Base-by-base conservation (phyloP, 78 protist genomes). In the Dictyostelium capitatum region DNA sequence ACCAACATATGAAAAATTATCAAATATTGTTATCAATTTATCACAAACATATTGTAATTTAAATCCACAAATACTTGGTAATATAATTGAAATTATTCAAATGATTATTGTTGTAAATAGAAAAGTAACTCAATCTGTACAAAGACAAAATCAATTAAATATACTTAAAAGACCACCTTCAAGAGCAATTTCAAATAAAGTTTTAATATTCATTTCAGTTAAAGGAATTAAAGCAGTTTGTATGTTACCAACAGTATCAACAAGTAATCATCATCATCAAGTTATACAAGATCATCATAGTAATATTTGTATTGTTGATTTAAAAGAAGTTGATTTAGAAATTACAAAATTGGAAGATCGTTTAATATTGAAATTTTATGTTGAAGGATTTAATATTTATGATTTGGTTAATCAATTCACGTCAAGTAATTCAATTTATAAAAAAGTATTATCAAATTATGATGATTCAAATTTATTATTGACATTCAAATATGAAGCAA, bases 41-140 rank as follows among this genome's bases (percentile, higher is more conserved):
- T 28, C 32, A 12, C 17, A 48, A 17, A 20, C 79, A 8, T 84
- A 84, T 74, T 72, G 75, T 74, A 74, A 84, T 74, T 19, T 84
- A 37, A 64, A 30, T 15, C 92, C 92, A 17, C 53, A 84, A 59
- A 80, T 74, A 3, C 28, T 78, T 14, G 92, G 92, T 23, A 84
- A 84, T 62, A 51, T 84, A 23, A 84, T 84, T 84, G 92, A 84
- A 75, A 25, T 84, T 20, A 62, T 84, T 47, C 92, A 84, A 62
- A 84, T 84, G 92, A 74, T 84, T 59, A 25, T 84, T 10, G 25
- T 84, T 3, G 92, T 84, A 6, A 84, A 84, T 84, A 41, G 77
- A 19, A 84, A 84, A 48, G 92, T 84, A 41, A 75, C 82, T 0
- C 75, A 67, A 67, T 67, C 75, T 11, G 75, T 67, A 15, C 75